Evolutionary conservation across 331 rosid species (phyloP).

Genomic region (Malus hybrid): DNA sequence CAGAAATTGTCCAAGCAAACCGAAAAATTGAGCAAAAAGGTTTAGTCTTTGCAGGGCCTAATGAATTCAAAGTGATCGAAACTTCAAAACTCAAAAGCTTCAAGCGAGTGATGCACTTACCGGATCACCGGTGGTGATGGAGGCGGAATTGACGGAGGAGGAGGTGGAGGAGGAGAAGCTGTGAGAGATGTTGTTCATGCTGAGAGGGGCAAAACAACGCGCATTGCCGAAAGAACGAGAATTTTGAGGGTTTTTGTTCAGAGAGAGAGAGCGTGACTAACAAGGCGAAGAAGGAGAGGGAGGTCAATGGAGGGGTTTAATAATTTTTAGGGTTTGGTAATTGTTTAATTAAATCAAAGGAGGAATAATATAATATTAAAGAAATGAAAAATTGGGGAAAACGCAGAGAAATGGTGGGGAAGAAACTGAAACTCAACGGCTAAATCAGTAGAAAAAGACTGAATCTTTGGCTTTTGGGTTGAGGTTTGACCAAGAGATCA

Average conservation of each 20-base stretch:
- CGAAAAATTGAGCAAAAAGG: neutral
- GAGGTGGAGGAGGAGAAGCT: constrained; percentile 41
- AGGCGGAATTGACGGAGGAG: constrained; percentile 42
- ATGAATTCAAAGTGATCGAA: neutral
- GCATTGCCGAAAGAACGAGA: constrained; percentile 16
- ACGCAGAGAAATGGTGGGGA: neutral
- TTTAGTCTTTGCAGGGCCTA: neutral
- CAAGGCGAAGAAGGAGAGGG: constrained; percentile 10
- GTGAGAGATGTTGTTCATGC: constrained; percentile 53
- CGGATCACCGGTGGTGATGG: constrained; percentile 47
- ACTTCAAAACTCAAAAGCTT: too few species aligned
- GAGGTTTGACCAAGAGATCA: neutral
- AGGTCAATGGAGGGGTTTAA: constrained; percentile 25
- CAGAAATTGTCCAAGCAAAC: neutral
- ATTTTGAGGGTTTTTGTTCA: neutral
- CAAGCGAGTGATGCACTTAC: constrained; percentile 18
- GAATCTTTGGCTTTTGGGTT: neutral
- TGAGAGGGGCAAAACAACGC: constrained; percentile 9
- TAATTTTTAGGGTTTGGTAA: neutral
- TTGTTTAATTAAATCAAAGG: neutral
- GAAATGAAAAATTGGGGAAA: neutral
- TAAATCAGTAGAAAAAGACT: neutral
- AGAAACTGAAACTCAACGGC: neutral
- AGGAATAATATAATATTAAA: neutral
- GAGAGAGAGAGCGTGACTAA: neutral